Base-by-base conservation (phyloP, 805 yeast genomes). In the Metschnikowia cubensis region DNA sequence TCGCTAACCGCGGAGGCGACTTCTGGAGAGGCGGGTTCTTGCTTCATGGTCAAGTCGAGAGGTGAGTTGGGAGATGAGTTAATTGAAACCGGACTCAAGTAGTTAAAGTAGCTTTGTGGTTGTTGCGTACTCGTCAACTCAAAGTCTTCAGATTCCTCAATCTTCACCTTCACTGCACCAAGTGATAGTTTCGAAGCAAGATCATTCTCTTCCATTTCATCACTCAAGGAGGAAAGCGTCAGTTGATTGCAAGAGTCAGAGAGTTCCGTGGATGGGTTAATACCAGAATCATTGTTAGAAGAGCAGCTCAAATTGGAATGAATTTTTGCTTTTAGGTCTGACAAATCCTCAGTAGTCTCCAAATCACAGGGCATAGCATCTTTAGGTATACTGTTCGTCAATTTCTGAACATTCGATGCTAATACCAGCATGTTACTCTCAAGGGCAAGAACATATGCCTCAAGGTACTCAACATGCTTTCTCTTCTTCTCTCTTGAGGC, bases 401-500 rank as follows among this genome's bases (percentile, higher is more conserved):
- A 60, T 34, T 52, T 51, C 35, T 58, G 57, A 35, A 61, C 62
- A 53, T 72, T 71, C 13, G 50, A 37, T 38, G 62, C 58, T 53
- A 66, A 59, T 29, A 47, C 47, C 14, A 54, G 51, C 51, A 67
- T 52, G 59, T 70, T 71, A 36, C 57, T 55, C 53, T 76, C 82
- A 57, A 81, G 67, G 33, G 67, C 63, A 38, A 65, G 58, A 35
- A 79, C 83, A 56, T 80, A 81, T 35, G 73, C 67, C 68, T 92
- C 97, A 58, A 94, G 76, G 54, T 81, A 83, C 68, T 90, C 96
- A 50, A 94, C 85, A 65, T 92, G 96, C 64, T 84, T 82, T 65
- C 98, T 81, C 80, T 92, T 92, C 81, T 92, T 91, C 65, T 94
- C 99, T 58, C 99, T 81, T 29, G 96, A 88, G 47, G 96, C 96